Percentiles rank a stretch among this genome's conserved stretches.
Conservation (phyloP, 331 rosid genomes). For the Dryas integrifolia region DNA sequence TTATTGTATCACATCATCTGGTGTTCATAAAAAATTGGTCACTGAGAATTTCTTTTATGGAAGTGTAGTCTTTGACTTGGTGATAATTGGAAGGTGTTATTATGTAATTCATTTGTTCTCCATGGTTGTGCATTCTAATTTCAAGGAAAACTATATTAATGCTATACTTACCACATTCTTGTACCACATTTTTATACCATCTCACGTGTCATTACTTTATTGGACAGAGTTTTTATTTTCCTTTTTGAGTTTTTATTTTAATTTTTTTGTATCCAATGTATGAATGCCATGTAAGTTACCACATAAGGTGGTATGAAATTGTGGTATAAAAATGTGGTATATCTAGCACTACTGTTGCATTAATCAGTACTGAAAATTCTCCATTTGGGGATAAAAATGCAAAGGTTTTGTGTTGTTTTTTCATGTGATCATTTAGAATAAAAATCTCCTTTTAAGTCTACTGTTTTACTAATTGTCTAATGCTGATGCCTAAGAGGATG, state of each 20-base stretch:
- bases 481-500: too few relatives aligned
- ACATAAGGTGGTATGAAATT: too few relatives aligned
- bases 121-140: constrained; percentile 8
- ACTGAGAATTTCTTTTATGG: neutral
- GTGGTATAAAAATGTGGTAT: too few relatives aligned
- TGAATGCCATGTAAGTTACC: too few relatives aligned
- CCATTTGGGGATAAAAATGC: neutral
- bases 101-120: neutral
- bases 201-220: too few relatives aligned
- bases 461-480: too few relatives aligned
- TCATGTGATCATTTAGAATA: neutral
- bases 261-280: too few relatives aligned
- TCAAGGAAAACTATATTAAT: neutral
- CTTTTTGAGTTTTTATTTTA: too few relatives aligned
- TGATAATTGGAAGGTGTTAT: neutral
- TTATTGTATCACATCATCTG: neutral
- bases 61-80: neutral
- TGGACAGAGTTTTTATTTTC: too few relatives aligned
- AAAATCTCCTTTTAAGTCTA: too few relatives aligned
- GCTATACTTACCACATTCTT: too few relatives aligned
- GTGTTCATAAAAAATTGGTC: neutral
- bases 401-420: neutral
- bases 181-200: too few relatives aligned
- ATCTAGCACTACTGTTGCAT: neutral
- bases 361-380: neutral